Evolutionary conservation across 345 rosid species (phyloP).

Genomic region (Tarenaya hassleriana): DNA sequence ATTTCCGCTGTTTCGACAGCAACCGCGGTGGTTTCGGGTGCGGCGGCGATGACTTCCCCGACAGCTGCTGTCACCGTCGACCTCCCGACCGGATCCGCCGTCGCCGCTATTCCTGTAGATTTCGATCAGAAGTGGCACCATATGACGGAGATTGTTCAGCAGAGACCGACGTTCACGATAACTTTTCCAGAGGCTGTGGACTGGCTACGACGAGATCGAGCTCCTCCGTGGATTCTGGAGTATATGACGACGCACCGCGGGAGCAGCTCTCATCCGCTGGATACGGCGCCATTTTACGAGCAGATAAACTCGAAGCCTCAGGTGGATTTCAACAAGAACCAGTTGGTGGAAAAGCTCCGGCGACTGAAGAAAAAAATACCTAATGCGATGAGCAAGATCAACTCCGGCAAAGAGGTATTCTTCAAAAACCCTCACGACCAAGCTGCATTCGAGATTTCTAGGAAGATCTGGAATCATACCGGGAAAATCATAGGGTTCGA

Average conservation of each 20-base stretch:
- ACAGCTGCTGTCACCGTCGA: conserved; percentile 1
- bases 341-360: conserved; percentile 88
- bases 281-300: conserved; percentile 85
- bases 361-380: conserved; percentile 87
- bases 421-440: conserved; percentile 89
- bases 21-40: conserved; percentile 19
- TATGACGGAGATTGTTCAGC: conserved; percentile 32
- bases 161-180: conserved; percentile 61
- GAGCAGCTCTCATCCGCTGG: conserved; percentile 53
- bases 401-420: conserved; percentile 72
- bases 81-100: no score
- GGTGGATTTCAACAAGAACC: conserved; percentile 91
- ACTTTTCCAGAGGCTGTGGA: conserved; percentile 90
- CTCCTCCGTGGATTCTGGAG: conserved; percentile 90
- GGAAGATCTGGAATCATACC: conserved; percentile 73
- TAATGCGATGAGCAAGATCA: conserved; percentile 59
- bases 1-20: conserved; percentile 20
- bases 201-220: conserved; percentile 98
- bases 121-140: conserved; percentile 46
- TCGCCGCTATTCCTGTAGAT: conserved; percentile 23
- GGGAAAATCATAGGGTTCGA: conserved; percentile 40
- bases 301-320: conserved; percentile 86
- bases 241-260: conserved; percentile 49
- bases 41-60: conserved; percentile 29
- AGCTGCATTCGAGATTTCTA: conserved; percentile 88